Conservation (phyloP, 2,329 filamentous ascomycete genomes). For the Chaetomium strumarium region DNA sequence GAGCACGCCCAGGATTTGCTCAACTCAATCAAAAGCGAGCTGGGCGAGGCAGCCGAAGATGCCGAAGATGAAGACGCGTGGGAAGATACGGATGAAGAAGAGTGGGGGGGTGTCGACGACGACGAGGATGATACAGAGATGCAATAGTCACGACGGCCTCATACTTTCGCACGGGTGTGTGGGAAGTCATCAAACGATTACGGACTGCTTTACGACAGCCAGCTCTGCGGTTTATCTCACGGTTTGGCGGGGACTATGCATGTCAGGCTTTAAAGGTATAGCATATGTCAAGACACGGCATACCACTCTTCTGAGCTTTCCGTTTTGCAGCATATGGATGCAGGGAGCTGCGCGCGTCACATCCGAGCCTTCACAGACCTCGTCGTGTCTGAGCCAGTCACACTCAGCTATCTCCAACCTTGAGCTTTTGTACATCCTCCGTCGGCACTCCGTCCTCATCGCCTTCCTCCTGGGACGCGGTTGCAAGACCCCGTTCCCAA, state of each 20-base stretch:
- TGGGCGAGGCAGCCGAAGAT: slow-evolving; percentile 54
- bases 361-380: not conserved
- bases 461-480: slow-evolving; percentile 59
- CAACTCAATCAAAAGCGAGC: slow-evolving; percentile 53
- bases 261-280: slow-evolving; percentile 3
- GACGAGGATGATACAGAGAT: slow-evolving; percentile 23
- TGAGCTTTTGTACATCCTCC: slow-evolving; percentile 64
- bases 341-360: not conserved
- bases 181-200: not conserved
- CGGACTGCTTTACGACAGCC: not conserved
- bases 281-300: not conserved
- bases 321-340: not conserved
- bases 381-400: not conserved
- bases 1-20: slow-evolving; percentile 71
- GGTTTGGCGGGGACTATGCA: slow-evolving; percentile 14
- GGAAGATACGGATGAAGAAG: slow-evolving; percentile 38
- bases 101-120: slow-evolving; percentile 11
- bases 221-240: slow-evolving; percentile 12
- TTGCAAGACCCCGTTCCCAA: slow-evolving; percentile 68
- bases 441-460: slow-evolving; percentile 56
- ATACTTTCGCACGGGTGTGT: not conserved
- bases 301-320: not conserved
- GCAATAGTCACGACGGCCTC: slow-evolving; percentile 8
- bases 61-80: slow-evolving; percentile 47
- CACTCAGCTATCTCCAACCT: slow-evolving; percentile 51